Evolutionary conservation across 1,284 basidiomycete species (phyloP).

Genomic region (Pseudozyma pruni): DNA sequence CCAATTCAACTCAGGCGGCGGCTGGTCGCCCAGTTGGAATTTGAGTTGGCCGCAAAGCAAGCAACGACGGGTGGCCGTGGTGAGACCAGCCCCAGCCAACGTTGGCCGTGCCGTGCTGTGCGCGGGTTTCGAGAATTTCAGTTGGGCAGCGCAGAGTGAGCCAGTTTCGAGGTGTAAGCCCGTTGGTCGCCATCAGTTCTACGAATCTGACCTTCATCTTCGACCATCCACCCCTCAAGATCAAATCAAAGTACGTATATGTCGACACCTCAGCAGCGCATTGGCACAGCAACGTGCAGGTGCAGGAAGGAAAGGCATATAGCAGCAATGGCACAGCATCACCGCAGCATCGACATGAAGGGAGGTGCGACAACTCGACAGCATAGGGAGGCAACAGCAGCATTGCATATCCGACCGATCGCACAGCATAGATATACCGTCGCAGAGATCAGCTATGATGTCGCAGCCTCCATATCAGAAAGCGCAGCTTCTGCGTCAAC

Average conservation of each 20-base stretch:
- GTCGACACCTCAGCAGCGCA: constrained; percentile 1
- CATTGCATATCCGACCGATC: constrained; percentile 1
- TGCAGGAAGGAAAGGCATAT: background rate
- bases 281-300: constrained; percentile 5
- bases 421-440: too few species aligned
- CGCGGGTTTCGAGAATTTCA: background rate
- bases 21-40: too few species aligned
- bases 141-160: constrained; percentile 2
- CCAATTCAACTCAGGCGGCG: too few species aligned
- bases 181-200: constrained; percentile 20
- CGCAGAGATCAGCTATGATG: too few species aligned
- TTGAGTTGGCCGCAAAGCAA: too few species aligned
- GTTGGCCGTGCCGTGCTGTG: too few species aligned
- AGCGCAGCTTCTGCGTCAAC: too few species aligned
- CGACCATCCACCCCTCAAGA: constrained; percentile 53
- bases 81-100: too few species aligned
- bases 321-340: constrained; percentile 2
- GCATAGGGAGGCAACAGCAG: constrained; percentile 4
- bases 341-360: background rate
- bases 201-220: constrained; percentile 37
- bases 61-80: too few species aligned
- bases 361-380: background rate
- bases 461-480: too few species aligned
- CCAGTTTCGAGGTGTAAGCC: background rate
- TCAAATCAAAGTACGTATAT: constrained; percentile 50